Evolutionary conservation across 2,329 filamentous ascomycete species (phyloP).

Genomic region (Pseudohalonectria lignicola): DNA sequence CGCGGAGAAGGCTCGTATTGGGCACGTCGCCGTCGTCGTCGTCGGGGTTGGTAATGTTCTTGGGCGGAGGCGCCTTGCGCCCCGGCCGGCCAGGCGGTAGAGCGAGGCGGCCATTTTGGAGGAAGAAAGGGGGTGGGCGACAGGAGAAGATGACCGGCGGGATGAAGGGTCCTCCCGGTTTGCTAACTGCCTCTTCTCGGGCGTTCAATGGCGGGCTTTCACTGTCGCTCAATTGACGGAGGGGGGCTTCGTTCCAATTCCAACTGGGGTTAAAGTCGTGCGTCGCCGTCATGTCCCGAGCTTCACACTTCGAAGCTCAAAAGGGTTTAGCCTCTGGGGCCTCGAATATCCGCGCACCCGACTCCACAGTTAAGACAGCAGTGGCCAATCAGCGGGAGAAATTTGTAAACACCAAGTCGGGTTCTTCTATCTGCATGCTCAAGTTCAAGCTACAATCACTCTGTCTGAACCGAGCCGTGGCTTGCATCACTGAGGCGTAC

Average conservation of each 20-base stretch:
- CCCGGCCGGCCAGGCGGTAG: slow-evolving; percentile 61
- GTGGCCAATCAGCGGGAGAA: neutral
- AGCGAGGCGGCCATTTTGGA: slow-evolving; percentile 60
- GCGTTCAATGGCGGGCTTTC: neutral
- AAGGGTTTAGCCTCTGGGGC: neutral
- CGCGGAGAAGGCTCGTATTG: slow-evolving; percentile 53
- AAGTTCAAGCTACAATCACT: too few relatives aligned
- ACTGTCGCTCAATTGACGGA: slow-evolving; percentile 19
- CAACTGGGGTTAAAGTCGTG: neutral
- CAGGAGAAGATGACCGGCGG: slow-evolving; percentile 14
- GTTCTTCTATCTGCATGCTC: too few relatives aligned
- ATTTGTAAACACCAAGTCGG: neutral
- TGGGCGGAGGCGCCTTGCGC: slow-evolving; percentile 51
- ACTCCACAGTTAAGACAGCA: neutral
- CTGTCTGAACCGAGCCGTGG: too few relatives aligned
- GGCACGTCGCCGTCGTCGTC: slow-evolving; percentile 11
- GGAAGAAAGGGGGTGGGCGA: slow-evolving; percentile 15
- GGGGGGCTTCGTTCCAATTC: slow-evolving; percentile 1
- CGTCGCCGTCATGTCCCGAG: slow-evolving; percentile 10
- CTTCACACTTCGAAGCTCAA: slow-evolving; percentile 3
- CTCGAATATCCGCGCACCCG: neutral
- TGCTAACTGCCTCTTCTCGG: too few relatives aligned
- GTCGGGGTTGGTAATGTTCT: too few relatives aligned
- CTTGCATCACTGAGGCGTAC: too few relatives aligned
- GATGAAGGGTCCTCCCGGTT: slow-evolving; percentile 10